Evolutionary conservation across 805 yeast genomes (phyloP), one percentile per base, ranked within the genome.

Genomic region (Lipomyces yamanashiensis): DNA sequence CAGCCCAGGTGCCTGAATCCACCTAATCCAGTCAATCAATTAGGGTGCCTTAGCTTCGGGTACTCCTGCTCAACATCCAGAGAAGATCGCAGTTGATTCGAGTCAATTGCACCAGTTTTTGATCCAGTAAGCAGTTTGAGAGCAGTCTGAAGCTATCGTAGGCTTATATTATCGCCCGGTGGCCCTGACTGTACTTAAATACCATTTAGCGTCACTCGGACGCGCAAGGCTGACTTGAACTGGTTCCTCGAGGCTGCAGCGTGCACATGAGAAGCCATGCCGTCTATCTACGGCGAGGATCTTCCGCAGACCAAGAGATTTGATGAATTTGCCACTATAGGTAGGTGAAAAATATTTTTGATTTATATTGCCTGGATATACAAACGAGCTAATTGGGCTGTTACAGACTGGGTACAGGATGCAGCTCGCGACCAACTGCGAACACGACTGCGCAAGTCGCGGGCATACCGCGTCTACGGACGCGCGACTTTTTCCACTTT

Each of bases 401-500:
- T 23, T 4, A 72, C 79, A 15, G 89, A 85, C 74, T 85, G 89
- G 89, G 84, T 85, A 23, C 85, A 82, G 62, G 89, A 85, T 68
- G 84, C 76, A 2, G 71, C 69, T 4, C 62, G 72, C 15, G 81
- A 78, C 50, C 64, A 62, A 52, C 58, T 48, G 34, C 71, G 69
- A 40, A 47, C 61, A 50, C 63, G 69, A 13, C 44, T 65, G 21
- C 44, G 50, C n/a, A 60, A 57, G 17, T 50, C 67, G 34, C 60
- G 58, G 15, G 23, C 54, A 4, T n/a, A 44, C 19, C 52, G 41
- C 36, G 28, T 34, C 23, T 49, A 50, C 43, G 67, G 66, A 8
- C 49, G 54, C 23, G 12, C 54, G 2, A 17, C 39, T 13, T n/a
- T 43, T 7, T 54, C 61, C 21, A 33, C 59, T n/a, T 9, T 59